Evolutionary conservation across 2,329 filamentous ascomycete genomes (phyloP), one percentile per base, ranked within the genome.

Genomic region (Trichoderma arundinaceum): DNA sequence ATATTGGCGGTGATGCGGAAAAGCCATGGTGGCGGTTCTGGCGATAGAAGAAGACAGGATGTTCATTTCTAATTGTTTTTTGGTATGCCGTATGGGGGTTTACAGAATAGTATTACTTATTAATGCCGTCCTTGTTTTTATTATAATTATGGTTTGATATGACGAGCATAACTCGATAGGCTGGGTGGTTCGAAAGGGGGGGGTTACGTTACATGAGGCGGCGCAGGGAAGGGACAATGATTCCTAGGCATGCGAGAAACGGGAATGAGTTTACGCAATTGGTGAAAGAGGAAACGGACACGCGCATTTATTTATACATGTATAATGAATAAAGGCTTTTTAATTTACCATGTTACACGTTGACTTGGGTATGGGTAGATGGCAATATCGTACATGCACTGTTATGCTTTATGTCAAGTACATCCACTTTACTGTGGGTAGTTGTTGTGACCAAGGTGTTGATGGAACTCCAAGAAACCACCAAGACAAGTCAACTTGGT

Each of bases 21-120:
- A 74, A 73, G 66, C 76, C 78, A 44, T 83, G 84, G 77, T 90
- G 86, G 85, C 83, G 84, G 74, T 88, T 90, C 72, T 90, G 87
- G 87, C 82, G 77, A 74, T 75, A 64, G 71, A 58, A 49, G 59
- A 28, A 15, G 22, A 19, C 32, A 44, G 7, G 41, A n/a, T 54
- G 38, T 8, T 48, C 9, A 9, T 33, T 58, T 33, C 35, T n/a
- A 9, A 17, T 22, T 46, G 19, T 39, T 15, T 39, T 15, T 5
- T 4, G 22, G 22, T 28, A 28, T 2, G 22, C 22, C 22, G 22
- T 28, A 4, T 28, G 22, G 22, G 22, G 22, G 4, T 28, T 28
- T 28, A 28, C 22, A 28, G 22, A 28, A 28, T 28, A 28, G 22
- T 28, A 28, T 28, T 28, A 28, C 22, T 28, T 28, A 28, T 28